These are phyloP conservation scores for Pseudomonodictys pantanalensis DNA, from an alignment of 495 filamentous ascomycete genomes.

Conservation along the genomic window DNA sequence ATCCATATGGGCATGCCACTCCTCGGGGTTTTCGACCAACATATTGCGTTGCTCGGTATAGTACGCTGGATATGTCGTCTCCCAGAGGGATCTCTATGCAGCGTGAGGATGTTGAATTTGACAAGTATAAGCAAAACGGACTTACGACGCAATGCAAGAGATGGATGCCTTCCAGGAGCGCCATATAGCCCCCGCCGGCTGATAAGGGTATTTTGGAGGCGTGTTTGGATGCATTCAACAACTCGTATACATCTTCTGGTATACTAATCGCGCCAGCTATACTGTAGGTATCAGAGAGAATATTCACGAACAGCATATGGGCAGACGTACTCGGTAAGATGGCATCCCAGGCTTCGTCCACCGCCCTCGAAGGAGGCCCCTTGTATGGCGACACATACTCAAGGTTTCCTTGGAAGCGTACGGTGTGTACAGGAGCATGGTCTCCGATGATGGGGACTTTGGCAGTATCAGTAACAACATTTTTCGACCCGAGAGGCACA, in stretches of 20 bases:
- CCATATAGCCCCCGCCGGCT: slow-evolving; percentile 29
- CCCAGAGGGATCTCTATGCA: slow-evolving; percentile 3
- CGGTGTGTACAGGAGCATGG: background rate
- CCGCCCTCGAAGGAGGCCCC: slow-evolving; percentile 6
- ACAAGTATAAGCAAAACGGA: background rate
- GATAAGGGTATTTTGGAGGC: slow-evolving; percentile 10
- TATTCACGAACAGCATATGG: background rate
- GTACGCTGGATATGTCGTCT: slow-evolving; percentile 7
- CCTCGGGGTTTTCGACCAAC: background rate
- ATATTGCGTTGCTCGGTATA: background rate
- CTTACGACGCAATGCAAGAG: slow-evolving; percentile 32
- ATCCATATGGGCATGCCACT: slow-evolving; percentile 10
- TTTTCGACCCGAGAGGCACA: background rate
- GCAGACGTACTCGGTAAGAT: background rate
- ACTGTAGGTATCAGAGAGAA: background rate
- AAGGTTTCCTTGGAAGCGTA: slow-evolving; percentile 12
- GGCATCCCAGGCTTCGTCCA: slow-evolving; percentile 11
- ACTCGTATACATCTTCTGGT: background rate
- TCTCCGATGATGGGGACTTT: background rate
- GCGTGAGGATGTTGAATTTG: too few relatives aligned
- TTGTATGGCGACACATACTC: slow-evolving; percentile 10
- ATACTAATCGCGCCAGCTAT: slow-evolving; percentile 8
- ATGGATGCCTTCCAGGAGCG: slow-evolving; percentile 30
- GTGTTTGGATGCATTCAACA: slow-evolving; percentile 17
- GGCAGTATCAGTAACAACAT: background rate